Evolutionary conservation across 2,329 filamentous ascomycete species (phyloP), one percentile per base, ranked within the genome.

Genomic region (Fusarium falciforme): DNA sequence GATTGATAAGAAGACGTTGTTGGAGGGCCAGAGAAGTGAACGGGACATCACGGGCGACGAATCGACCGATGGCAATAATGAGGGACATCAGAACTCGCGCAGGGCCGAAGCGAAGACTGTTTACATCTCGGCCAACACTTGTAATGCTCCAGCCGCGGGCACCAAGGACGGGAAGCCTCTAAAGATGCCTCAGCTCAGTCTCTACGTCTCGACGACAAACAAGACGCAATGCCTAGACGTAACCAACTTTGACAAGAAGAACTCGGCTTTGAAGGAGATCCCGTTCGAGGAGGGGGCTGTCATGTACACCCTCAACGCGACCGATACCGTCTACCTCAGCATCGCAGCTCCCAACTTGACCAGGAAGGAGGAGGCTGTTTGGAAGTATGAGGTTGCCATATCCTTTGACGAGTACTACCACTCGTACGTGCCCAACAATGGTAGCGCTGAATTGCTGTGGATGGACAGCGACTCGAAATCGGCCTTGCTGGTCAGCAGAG

Each of bases 101-200:
- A 27, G 82, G 82, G 17, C 86, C 22, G 31, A 75, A 10, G 36
- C 67, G 11, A 78, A 83, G 47, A 89, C 84, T 2, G 85, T 98
- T 4, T 98, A 93, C 81, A 88, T 99, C 63, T 95, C 95, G 3
- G 91, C 95, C 49, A 98, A 95, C 75, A 95, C 94, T 1, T 99
- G 96, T 82, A 83, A 90, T 29, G 94, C 97, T 77, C 96, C 96
- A 14, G 80, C 83, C 22, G 85, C 87, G 6, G 60, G 72, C 44
- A 40, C 68, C 10, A 72, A 73, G 49, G 67, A 72, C 33, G 59
- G 67, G 17, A 65, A 69, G 10, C 47, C 49, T 22, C 54, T 64
- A 25, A n/a, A 52, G 44, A 44, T 93, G 14, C 92, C 93, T 1
- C 95, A 97, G 77, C 88, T 98, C 60, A 89, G 89, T 14, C 84